Base-by-base conservation (phyloP, 73 alveolate genomes). In the Effrenium voratum region DNA sequence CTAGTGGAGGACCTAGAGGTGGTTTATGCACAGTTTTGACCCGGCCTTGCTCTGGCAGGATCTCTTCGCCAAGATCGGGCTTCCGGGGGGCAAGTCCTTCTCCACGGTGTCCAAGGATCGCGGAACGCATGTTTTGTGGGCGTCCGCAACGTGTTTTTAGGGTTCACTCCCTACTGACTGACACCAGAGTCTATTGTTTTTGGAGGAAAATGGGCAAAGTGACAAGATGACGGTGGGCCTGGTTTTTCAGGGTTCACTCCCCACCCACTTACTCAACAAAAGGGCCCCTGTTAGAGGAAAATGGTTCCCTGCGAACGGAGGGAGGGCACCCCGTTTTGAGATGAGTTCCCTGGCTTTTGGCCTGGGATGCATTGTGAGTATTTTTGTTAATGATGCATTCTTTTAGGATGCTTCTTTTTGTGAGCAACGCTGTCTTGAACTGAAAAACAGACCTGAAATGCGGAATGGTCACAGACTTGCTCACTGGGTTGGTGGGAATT, bases 61-160 rank as follows among this genome's bases (percentile, higher is more conserved):
- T 30, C 59, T 57, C 63, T 85, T 85, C 44, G 49, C 80, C 16
- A 86, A 86, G 82, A 86, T 86, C 47, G 94, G 94, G 19, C 63
- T 86, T 44, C 94, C 94, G 15, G 94, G 82, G 5, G 94, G 94
- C 49, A 86, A 86, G 81, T 70, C 94, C 46, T 86, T 86, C 76
- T 50, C 34, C 60, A 86, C 94, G 47, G 59, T 82, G 19, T 38
- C 76, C 8, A 86, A 86, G 94, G 94, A 34, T 24, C 30, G 63
- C 26, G 63, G 19, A 52, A 52, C 63, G 63, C 26, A 19, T 52
- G 63, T 12, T 12, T 52, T 19, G 8, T 8, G 63, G 26, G 63
- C 63, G 63, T 8, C 19, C 19, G 63, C 63, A 52, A 19, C 8
- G 8, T 19, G 8, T 52, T 52, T 19, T 52, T 52, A 52, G 8